phyloP scores from a whole-genome alignment of 441 rosid genomes.

The Bruguiera hainesii region DNA sequence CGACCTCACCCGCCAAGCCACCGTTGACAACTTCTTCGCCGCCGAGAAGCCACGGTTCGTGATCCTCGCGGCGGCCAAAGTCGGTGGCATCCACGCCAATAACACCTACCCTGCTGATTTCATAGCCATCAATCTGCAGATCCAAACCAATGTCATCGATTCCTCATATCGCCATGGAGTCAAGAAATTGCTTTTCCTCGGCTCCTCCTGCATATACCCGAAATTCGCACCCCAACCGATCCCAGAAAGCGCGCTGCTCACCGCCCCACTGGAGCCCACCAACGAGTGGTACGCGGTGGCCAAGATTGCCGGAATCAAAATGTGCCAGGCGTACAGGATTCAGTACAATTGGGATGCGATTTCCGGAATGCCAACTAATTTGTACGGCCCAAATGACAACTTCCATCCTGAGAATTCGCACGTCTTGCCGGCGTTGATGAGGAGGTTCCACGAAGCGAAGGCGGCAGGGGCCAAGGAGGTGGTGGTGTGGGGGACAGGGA shows the following conservation, averaged over 20 bases:
- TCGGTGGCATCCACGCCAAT: slow-evolving; percentile 95
- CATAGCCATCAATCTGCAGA: slow-evolving; percentile 82
- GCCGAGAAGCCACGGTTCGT: slow-evolving; percentile 56
- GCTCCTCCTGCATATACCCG: slow-evolving; percentile 94
- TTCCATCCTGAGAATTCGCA: slow-evolving; percentile 94
- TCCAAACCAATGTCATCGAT: slow-evolving; percentile 85
- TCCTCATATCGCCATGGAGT: slow-evolving; percentile 71
- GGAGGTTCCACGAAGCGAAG: slow-evolving; percentile 90
- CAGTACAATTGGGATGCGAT: slow-evolving; percentile 78
- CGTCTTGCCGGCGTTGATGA: slow-evolving; percentile 86
- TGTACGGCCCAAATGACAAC: slow-evolving; percentile 84
- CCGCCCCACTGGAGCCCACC: slow-evolving; percentile 82
- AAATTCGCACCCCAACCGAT: slow-evolving; percentile 92
- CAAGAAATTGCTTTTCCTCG: slow-evolving; percentile 78
- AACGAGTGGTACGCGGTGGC: slow-evolving; percentile 96
- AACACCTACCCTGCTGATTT: slow-evolving; percentile 92
- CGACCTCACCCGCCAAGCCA: slow-evolving; percentile 71
- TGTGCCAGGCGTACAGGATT: slow-evolving; percentile 87
- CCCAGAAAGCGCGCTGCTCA: slow-evolving; percentile 68
- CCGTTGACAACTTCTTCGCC: slow-evolving; percentile 70
- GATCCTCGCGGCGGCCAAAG: slow-evolving; percentile 83
- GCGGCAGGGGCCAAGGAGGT: slow-evolving; percentile 59
- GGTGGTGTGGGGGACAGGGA: slow-evolving; percentile 94
- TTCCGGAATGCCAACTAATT: slow-evolving; percentile 90
- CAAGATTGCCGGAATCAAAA: slow-evolving; percentile 89